A percentile compares a stretch with the other conserved stretches of the same genome.
Conservation (phyloP, 768 basidiomycete species). For the Russula olivacea region DNA sequence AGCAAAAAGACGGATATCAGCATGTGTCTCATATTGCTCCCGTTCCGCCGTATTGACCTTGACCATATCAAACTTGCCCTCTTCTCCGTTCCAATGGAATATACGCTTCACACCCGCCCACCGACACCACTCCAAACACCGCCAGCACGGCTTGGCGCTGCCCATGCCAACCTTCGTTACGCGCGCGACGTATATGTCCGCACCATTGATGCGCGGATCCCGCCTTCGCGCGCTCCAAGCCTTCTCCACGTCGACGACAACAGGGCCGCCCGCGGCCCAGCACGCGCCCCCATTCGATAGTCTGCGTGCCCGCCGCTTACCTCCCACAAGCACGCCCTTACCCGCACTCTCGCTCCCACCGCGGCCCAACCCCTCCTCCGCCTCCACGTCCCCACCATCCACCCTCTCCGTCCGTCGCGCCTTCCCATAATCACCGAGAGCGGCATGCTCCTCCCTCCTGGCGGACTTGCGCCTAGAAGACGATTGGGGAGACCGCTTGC, state of each 20-base stretch:
- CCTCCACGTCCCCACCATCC: neutral
- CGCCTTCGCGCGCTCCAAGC: slow-evolving; percentile 35
- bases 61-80: slow-evolving; percentile 37
- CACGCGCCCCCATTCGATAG: neutral
- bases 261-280: slow-evolving; percentile 3
- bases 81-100: slow-evolving; percentile 45
- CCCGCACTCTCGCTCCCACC: neutral
- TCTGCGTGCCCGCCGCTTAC: neutral
- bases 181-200: slow-evolving; percentile 51
- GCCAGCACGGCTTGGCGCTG: slow-evolving; percentile 49
- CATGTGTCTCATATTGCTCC: slow-evolving; percentile 43
- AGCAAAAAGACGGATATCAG: slow-evolving; percentile 39
- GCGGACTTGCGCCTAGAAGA: slow-evolving; percentile 1
- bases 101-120: slow-evolving; percentile 55
- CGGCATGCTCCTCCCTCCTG: slow-evolving; percentile 3
- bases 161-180: slow-evolving; percentile 46
- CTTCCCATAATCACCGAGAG: slow-evolving; percentile 14
- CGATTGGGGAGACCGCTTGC: neutral
- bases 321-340: neutral
- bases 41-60: slow-evolving; percentile 40
- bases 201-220: slow-evolving; percentile 43
- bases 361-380: neutral
- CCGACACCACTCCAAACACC: slow-evolving; percentile 50
- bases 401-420: slow-evolving; percentile 3
- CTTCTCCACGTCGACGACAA: slow-evolving; percentile 25